Percentiles rank a stretch among this genome's conserved stretches.
These are phyloP conservation scores for Heracleum sosnowskyi DNA, from an alignment of 129 eudicot genomes.

Conservation along the genomic window DNA sequence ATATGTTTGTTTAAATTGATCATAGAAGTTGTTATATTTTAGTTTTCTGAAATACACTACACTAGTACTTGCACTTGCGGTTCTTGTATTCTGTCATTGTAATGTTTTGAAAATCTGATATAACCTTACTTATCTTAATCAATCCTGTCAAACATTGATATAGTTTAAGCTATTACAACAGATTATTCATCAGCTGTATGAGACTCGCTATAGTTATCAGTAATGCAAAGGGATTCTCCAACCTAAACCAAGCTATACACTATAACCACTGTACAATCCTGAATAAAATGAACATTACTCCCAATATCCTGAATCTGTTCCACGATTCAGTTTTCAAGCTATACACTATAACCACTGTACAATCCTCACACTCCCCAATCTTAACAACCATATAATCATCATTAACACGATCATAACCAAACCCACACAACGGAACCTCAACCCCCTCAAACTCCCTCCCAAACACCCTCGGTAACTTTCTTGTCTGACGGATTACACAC, in stretches of 20 bases:
- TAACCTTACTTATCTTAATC: too few relatives aligned
- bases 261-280: too few relatives aligned
- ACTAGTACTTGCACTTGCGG: too few relatives aligned
- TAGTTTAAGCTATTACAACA: too few relatives aligned
- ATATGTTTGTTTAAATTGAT: too few relatives aligned
- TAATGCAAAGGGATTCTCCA: not conserved
- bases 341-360: not conserved
- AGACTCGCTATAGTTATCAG: not conserved
- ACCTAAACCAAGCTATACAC: not conserved
- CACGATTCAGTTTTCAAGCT: not conserved
- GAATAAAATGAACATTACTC: not conserved
- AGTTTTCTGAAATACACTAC: too few relatives aligned
- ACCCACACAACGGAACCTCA: not conserved
- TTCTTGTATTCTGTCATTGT: too few relatives aligned
- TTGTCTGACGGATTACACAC: not conserved
- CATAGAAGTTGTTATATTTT: too few relatives aligned
- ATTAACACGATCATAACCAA: not conserved
- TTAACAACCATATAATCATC: slow-evolving; percentile 2
- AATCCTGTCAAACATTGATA: too few relatives aligned
- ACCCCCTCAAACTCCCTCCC: not conserved
- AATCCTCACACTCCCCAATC: not conserved
- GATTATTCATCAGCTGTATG: not conserved
- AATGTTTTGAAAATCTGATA: too few relatives aligned
- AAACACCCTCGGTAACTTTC: not conserved
- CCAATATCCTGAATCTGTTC: not conserved